Percentiles rank a stretch among this genome's conserved stretches.
phyloP scores from a whole-genome alignment of 2,329 filamentous ascomycete genomes.

The Colletotrichum horii region DNA sequence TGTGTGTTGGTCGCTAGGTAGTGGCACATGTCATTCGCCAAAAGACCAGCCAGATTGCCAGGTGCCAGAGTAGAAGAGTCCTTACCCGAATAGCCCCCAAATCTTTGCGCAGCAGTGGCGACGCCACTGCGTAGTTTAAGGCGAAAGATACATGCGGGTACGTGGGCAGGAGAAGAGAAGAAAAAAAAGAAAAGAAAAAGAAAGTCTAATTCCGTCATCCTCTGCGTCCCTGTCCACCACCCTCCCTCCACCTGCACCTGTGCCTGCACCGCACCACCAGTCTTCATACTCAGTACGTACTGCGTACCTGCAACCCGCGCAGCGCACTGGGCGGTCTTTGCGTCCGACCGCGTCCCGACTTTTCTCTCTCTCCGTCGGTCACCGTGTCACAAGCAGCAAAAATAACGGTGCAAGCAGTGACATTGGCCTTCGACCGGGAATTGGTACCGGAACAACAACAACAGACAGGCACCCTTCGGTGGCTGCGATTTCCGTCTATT shows the following conservation, averaged over 20 bases:
- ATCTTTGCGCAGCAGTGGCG: background rate
- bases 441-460: background rate
- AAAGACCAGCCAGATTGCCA: background rate
- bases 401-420: background rate
- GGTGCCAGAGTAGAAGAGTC: background rate
- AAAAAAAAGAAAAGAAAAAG: background rate
- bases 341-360: constrained; percentile 5
- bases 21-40: background rate
- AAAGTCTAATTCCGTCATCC: background rate
- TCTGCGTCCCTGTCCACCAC: background rate
- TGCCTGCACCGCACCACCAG: background rate
- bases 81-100: background rate
- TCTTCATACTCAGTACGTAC: background rate
- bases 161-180: background rate
- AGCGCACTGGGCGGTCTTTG: background rate
- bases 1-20: background rate
- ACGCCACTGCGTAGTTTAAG: background rate
- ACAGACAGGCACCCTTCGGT: background rate
- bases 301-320: background rate
- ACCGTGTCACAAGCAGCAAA: background rate
- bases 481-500: background rate
- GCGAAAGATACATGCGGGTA: background rate
- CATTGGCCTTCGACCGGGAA: background rate
- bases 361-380: background rate
- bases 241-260: background rate